Evolutionary conservation across 495 filamentous ascomycete species (phyloP), one percentile per base, ranked within the genome.

Genomic region (Daldinia bambusicola): DNA sequence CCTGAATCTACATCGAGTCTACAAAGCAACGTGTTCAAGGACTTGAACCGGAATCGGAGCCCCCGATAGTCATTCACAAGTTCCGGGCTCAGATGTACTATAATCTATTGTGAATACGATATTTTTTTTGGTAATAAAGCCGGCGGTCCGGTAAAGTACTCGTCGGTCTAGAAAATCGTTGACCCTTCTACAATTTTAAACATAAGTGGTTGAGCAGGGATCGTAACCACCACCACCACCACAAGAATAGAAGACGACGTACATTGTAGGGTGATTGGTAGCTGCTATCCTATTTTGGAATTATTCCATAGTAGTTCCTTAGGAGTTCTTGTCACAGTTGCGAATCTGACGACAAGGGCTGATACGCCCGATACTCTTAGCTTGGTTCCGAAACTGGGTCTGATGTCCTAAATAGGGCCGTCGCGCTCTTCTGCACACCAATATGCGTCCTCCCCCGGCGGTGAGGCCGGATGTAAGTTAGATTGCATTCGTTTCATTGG

Each of bases 201-300:
- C 16, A 37, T 34, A 55, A 48, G 34, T 22, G 13, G 12, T 55
- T 55, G n/a, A 61, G 26, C 61, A 73, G 30, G 70, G 70, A 41
- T 59, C 7, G 36, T 69, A 66, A 69, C 70, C 70, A 66, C 70
- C 70, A 73, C 65, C 65, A 26, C 48, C 70, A 73, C 65, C 65
- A 26, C 48, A 22, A 12, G 22, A 30, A 37, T 22, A 13, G 36
- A 61, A 66, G 22, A 45, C 37, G 52, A 45, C 32, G 68, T 26
- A 43, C 52, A 65, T 66, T 22, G 40, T 52, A 45, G 10, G 26
- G 50, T 63, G 55, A 59, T 16, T 63, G 61, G 57, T 20, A 43
- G 62, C 55, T 40, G 50, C 36, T 31, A 48, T 43, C 65, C 43
- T 45, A 52, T 26, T 18, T 53, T 40, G 45, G 36, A 55, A 53